Base-by-base conservation (phyloP, 2,329 filamentous ascomycete species). In the Fusarium poae region DNA sequence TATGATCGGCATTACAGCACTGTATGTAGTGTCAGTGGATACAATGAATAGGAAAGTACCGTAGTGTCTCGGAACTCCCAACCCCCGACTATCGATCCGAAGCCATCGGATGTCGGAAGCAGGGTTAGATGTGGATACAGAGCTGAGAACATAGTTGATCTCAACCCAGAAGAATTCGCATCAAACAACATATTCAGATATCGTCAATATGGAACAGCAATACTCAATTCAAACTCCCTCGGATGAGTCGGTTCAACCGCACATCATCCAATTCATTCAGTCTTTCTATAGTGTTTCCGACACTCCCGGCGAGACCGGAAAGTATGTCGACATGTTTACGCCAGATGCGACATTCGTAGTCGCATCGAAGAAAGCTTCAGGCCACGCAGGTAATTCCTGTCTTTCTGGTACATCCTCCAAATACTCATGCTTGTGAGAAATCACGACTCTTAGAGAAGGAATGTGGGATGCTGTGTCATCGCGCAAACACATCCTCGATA, bases 381-480 rank as follows among this genome's bases (percentile, higher is more conserved):
- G 67, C 0, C 67, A 64, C 12, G 9, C 42, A 16, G 67, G 67
- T 70, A 43, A 21, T 13, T 6, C 18, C 7, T 11, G 8, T 27
- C 4, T 34, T 3, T 11, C 16, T 16, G 10, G 16, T 23, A 15
- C 5, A 5, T 2, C 0, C 5, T 4, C 3, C 12, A 27, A 10
- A 3, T 12, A 30, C 34, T 70, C 7, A 70, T 42, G 1, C 1
- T 5, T 29, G 18, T 21, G 16, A 69, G 67, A 70, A 63, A 70
- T 70, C 9, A 64, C 62, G 1, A 42, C 67, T 0, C 9, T 70
- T n/a, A 46, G 67, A 45, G 40, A 70, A 42, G 58, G 67, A 1
- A 70, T 70, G 67, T 70, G 67, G 67, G 67, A 70, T 45, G 63
- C 67, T 7, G 67, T 70, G 3, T 59, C 62, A n/a, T 50, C 63